Evolutionary conservation across 1,284 basidiomycete species (phyloP).

Genomic region (Coriolopsis trogii): DNA sequence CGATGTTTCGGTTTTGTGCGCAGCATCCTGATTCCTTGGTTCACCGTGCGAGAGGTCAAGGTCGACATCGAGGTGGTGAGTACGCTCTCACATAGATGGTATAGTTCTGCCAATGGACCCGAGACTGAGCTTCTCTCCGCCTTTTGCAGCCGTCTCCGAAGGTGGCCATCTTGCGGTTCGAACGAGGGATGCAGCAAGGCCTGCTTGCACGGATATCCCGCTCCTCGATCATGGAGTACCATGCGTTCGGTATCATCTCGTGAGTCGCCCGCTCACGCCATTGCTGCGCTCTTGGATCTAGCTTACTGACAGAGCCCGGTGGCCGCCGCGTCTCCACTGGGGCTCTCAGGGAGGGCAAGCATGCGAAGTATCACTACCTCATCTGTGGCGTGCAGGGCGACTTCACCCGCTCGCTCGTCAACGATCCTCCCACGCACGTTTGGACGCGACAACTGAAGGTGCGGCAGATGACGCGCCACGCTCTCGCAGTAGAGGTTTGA

Average conservation of each 20-base stretch:
- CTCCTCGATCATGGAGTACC: slow-evolving; percentile 67
- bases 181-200: slow-evolving; percentile 75
- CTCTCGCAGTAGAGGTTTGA: not conserved
- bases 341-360: slow-evolving; percentile 52
- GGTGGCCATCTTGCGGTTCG: slow-evolving; percentile 65
- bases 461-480: no score
- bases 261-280: slow-evolving; percentile 39
- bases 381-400: slow-evolving; percentile 75
- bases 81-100: slow-evolving; percentile 1
- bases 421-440: slow-evolving; percentile 61
- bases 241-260: slow-evolving; percentile 74
- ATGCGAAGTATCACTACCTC: slow-evolving; percentile 67
- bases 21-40: slow-evolving; percentile 47
- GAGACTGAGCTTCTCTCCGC: slow-evolving; percentile 10
- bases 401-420: slow-evolving; percentile 64
- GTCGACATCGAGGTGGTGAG: slow-evolving; percentile 48
- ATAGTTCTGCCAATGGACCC: slow-evolving; percentile 1
- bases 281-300: not conserved
- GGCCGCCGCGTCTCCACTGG: no score
- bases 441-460: slow-evolving; percentile 74
- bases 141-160: slow-evolving; percentile 62
- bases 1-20: slow-evolving; percentile 1
- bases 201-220: slow-evolving; percentile 68
- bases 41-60: slow-evolving; percentile 44
- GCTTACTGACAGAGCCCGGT: slow-evolving; percentile 15